Conservation (phyloP, 176 grass and related monocot species). For the Hordeum vulgare region MorexV3_pseudomolecules_assembly NC_058522.1:530487417-530487916, state of each 20-base stretch:
- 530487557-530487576: neutral
- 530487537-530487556: neutral
- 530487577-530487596: neutral
- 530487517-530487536: neutral
- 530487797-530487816: neutral
- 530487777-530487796: neutral
- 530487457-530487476: neutral
- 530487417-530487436: conserved; percentile 3
- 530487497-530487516: neutral
- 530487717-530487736: conserved; percentile 2
- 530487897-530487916: neutral
- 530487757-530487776: neutral
- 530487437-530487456: neutral
- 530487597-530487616: neutral
- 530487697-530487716: neutral
- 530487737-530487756: neutral
- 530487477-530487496: conserved; percentile 7
- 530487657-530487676: neutral
- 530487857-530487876: too few species aligned
- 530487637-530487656: neutral
- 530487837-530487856: neutral
- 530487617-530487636: neutral
- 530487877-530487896: neutral
- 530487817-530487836: neutral
- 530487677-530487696: neutral